A percentile compares a stretch with the other conserved stretches of the same genome.
These are phyloP conservation scores for Scedosporium minutisporum DNA, from an alignment of 2,329 filamentous ascomycete genomes.

Conservation along the genomic window DNA sequence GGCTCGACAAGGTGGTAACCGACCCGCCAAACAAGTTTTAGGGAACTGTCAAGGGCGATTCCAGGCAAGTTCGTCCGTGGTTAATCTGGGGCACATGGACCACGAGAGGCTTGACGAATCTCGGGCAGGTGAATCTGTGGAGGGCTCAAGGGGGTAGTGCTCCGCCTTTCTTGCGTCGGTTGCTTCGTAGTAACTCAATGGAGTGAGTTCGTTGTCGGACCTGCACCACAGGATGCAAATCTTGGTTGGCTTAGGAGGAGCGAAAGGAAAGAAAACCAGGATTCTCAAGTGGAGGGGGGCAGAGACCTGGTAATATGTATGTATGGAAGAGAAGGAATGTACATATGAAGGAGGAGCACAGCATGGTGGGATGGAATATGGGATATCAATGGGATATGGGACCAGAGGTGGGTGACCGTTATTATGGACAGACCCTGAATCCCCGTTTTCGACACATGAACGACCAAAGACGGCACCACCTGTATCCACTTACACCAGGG, in stretches of 20 bases:
- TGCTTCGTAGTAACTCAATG: background rate
- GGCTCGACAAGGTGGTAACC: too few relatives aligned
- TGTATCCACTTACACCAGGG: background rate
- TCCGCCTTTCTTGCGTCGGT: background rate
- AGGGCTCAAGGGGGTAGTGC: background rate
- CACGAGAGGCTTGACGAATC: background rate
- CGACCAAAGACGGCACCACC: background rate
- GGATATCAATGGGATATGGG: too few relatives aligned
- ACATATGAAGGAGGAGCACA: background rate
- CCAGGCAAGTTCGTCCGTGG: too few relatives aligned
- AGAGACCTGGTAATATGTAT: background rate
- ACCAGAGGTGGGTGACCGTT: background rate
- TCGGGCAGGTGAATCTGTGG: background rate
- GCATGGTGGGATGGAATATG: too few relatives aligned
- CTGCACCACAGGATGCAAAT: background rate
- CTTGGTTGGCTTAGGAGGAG: background rate
- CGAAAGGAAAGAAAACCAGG: background rate
- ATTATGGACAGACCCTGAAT: background rate
- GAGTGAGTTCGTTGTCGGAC: background rate
- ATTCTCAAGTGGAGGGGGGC: background rate
- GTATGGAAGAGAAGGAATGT: background rate
- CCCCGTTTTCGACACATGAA: background rate
- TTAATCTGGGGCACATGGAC: too few relatives aligned
- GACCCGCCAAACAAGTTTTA: too few relatives aligned
- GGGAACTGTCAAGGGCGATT: too few relatives aligned